Base-by-base conservation (phyloP, 805 yeast species). In the Saccharomyces paradoxus region DNA sequence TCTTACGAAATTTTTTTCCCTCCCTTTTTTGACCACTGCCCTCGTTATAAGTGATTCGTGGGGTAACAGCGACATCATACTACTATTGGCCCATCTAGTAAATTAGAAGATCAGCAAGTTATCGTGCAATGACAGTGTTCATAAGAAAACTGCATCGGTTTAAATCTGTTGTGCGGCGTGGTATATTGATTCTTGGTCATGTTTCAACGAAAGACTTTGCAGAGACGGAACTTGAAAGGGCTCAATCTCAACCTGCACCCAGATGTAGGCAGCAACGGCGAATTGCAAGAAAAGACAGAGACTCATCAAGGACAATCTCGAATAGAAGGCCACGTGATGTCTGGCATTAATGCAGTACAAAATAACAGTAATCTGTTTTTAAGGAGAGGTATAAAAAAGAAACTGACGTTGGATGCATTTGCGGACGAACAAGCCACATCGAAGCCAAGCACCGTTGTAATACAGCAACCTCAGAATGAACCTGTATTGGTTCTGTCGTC, bases 141-240 rank as follows among this genome's bases (percentile, higher is more conserved):
- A 17, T 17, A 37, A 10, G 24, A n/a, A 37, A 21, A 17, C 10
- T 5, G 22, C 44, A n/a, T 17, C 12, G 22, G 22, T 17, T 8
- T 24, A 37, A 4, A 17, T 37, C 44, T 9, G 22, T 17, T 37
- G 9, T 37, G 12, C 44, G 24, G 22, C 12, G 24, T 17, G 22
- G 44, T 37, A 21, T 46, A 46, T 26, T 14, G 12, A n/a, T 12
- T 44, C 26, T 31, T 10, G 48, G 46, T 48, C 24, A 54, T 63
- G 21, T 72, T 74, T 57, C 73, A 71, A 50, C 73, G 74, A 41
- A 79, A 74, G 60, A 74, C 85, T 1, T 63, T 83, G 54, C 80
- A 79, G 58, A 73, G 87, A 59, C 72, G 81, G 54, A 85, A 85
- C 61, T 67, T 82, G 59, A 85, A 85, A 8, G 32, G 28, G 21